Base-by-base conservation (phyloP, 1,284 basidiomycete species). In the Tremellales sp. region DNA sequence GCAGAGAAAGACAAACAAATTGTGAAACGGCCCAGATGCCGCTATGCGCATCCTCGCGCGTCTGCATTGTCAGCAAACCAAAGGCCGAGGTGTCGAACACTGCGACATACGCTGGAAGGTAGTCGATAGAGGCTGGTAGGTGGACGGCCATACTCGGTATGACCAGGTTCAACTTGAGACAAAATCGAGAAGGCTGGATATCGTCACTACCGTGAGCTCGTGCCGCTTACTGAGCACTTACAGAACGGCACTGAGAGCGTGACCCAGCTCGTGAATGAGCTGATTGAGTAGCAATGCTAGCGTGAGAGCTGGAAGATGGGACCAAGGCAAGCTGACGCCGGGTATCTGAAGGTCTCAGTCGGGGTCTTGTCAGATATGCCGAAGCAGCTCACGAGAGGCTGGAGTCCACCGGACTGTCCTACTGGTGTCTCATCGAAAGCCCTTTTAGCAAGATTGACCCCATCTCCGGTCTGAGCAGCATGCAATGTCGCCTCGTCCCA, bases 241-340 rank as follows among this genome's bases (percentile, higher is more conserved):
- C 66, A 72, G 41, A 4, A 67, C 61, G 13, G 66, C 72, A 8
- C 64, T 57, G 6, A 71, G 29, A 2, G 70, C 68, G 46, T 74
- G 72, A 1, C 70, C 72, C 1, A 61, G 49, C 43, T 74, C 72
- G 46, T 74, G 72, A 0, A 74, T 52, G 11, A 72, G 52, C 50
- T 74, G 70, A 24, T 67, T 65, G 12, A 67, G 24, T 0, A 72
- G 43, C 12, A 73, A 51, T 1, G 65, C 68, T 4, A 74, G 57
- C 0, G 67, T 40, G 2, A 74, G 50, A 1, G 70, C 66, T 1
- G 68, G 65, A 0, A 71, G 51, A 42, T 74, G 70, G 0, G 64
- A 64, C 17, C 68, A 46, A 0, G 72, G 72, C 5, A 67, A 53
- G 1, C 70, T 74, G 21, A 74, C 40, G 4, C 72, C 72, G 8